Percentiles rank a stretch among this genome's conserved stretches.
These are phyloP conservation scores for Curvularia verruculosa DNA, from an alignment of 2,329 filamentous ascomycete species.

Conservation along the genomic window DNA sequence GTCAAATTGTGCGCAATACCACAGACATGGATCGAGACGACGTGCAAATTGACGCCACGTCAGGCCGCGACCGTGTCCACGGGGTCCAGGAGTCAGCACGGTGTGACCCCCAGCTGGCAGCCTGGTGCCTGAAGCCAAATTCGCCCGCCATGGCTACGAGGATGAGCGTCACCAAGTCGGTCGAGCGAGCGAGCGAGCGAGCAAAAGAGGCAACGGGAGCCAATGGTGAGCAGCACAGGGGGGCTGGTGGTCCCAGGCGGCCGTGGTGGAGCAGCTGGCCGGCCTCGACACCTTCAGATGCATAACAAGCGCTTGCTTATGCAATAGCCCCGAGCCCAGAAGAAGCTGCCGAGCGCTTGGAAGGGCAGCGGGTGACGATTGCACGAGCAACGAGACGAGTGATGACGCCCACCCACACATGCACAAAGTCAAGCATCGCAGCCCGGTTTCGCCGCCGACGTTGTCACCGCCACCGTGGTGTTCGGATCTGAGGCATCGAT, in stretches of 20 bases:
- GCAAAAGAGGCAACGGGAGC: slow-evolving; percentile 1
- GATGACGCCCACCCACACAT: slow-evolving; percentile 25
- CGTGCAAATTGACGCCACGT: slow-evolving; percentile 8
- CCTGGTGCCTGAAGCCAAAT: slow-evolving; percentile 10
- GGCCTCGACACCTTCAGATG: slow-evolving; percentile 21
- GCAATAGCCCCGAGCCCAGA: slow-evolving; percentile 24
- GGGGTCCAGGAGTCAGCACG: slow-evolving; percentile 6
- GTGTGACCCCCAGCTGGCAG: slow-evolving; percentile 8
- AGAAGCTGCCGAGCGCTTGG: slow-evolving; percentile 25
- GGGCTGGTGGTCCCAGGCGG: slow-evolving; percentile 9
- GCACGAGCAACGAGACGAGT: slow-evolving; percentile 21
- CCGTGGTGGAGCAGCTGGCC: slow-evolving; percentile 18
- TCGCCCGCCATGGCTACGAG: slow-evolving; percentile 3
- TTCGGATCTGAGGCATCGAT: slow-evolving; percentile 20
- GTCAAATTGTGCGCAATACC: slow-evolving; percentile 3
- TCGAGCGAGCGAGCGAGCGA: too few species aligned
- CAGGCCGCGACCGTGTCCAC: slow-evolving; percentile 4
- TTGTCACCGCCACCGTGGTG: slow-evolving; percentile 22
- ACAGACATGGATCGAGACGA: slow-evolving; percentile 1
- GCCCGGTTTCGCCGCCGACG: slow-evolving; percentile 24
- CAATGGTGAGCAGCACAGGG: slow-evolving; percentile 12
- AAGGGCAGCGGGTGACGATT: slow-evolving; percentile 28
- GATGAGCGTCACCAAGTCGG: slow-evolving; percentile 7
- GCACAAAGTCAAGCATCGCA: slow-evolving; percentile 3
- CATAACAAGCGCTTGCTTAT: slow-evolving; percentile 27